These are phyloP conservation scores for Colletotrichum tamarilloi DNA, from an alignment of 2,329 filamentous ascomycete genomes.

Conservation along the genomic window DNA sequence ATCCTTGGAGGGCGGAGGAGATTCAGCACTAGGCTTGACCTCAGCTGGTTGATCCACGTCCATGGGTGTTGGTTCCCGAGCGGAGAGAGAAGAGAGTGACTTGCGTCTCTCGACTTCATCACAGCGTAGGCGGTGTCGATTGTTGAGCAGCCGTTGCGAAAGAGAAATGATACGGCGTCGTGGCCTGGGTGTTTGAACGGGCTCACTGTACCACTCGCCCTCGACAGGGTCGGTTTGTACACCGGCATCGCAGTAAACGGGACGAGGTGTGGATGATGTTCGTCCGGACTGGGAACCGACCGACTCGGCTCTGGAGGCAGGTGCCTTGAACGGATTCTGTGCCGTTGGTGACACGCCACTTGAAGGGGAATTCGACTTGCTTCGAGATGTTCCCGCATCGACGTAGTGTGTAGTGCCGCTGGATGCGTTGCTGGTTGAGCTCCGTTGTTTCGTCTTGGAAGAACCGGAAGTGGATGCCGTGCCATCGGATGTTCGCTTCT, in stretches of 20 bases:
- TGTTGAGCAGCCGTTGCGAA: constrained; percentile 63
- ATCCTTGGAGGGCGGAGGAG: constrained; percentile 32
- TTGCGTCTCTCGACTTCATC: constrained; percentile 52
- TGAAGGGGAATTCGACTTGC: constrained; percentile 64
- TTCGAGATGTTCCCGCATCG: constrained; percentile 64
- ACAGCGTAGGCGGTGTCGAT: constrained; percentile 54
- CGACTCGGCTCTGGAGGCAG: constrained; percentile 44
- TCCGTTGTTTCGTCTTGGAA: constrained; percentile 42
- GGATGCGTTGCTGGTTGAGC: constrained; percentile 36
- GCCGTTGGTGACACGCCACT: constrained; percentile 54
- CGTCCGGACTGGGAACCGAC: constrained; percentile 47
- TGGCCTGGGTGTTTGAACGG: constrained; percentile 47
- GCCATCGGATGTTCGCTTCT: constrained; percentile 71
- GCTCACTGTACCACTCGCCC: constrained; percentile 63
- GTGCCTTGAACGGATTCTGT: constrained; percentile 41
- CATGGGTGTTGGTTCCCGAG: constrained; percentile 47
- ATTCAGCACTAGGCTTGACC: constrained; percentile 39
- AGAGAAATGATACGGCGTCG: constrained; percentile 64
- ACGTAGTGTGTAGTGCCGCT: constrained; percentile 53
- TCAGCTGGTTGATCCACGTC: constrained; percentile 53
- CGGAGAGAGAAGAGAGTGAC: constrained; percentile 41
- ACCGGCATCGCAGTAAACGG: constrained; percentile 61
- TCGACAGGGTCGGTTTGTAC: constrained; percentile 67
- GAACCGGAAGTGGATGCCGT: constrained; percentile 38
- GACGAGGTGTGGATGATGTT: constrained; percentile 50